Conservation (phyloP, 345 rosid species). For the Gossypium mustelinum region DNA sequence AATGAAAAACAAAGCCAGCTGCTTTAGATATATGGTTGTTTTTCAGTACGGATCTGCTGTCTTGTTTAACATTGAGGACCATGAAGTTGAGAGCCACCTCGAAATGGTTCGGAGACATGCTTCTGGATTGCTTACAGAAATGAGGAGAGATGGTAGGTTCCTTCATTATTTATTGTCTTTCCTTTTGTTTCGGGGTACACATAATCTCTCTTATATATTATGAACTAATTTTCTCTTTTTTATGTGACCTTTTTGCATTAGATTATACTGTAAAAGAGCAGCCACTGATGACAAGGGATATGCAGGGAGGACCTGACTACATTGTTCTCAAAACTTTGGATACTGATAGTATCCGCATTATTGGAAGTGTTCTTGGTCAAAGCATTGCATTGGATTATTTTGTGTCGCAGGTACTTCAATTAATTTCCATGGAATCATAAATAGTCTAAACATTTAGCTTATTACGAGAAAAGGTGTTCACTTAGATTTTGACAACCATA, state of each 20-base stretch:
- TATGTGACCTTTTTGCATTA: conserved; percentile 26
- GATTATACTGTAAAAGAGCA: conserved; percentile 90
- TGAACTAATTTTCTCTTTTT: conserved; percentile 21
- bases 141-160: conserved; percentile 70
- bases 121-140: conserved; percentile 75
- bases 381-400: conserved; percentile 91
- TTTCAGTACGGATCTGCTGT: conserved; percentile 92
- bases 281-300: conserved; percentile 60
- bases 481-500: neutral
- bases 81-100: conserved; percentile 60
- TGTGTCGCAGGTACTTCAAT: conserved; percentile 70
- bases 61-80: conserved; percentile 75
- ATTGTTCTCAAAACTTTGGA: conserved; percentile 69
- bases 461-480: neutral
- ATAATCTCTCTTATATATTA: neutral
- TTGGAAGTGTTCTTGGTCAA: conserved; percentile 93
- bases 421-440: neutral
- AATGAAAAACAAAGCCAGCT: conserved; percentile 36
- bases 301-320: conserved; percentile 84
- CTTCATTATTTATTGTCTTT: neutral
- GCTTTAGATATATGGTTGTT: conserved; percentile 67
- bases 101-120: conserved; percentile 65
- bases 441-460: neutral
- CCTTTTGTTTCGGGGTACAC: neutral
- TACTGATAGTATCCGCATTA: conserved; percentile 76